These are phyloP conservation scores for Neurospora terricola DNA, from an alignment of 495 filamentous ascomycete species.

Conservation along the genomic window DNA sequence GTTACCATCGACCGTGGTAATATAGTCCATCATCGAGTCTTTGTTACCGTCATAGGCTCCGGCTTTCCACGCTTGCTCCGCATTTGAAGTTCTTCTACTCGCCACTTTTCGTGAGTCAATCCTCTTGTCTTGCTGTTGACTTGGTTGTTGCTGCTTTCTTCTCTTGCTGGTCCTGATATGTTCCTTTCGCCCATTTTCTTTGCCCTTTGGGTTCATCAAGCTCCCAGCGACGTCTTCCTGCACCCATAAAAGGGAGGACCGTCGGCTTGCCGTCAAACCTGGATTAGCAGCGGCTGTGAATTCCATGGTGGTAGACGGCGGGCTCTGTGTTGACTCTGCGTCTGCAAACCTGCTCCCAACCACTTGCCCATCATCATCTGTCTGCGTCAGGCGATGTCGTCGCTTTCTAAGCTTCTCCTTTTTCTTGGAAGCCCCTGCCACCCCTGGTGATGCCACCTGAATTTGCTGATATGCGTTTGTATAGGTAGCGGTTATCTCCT, in stretches of 20 bases:
- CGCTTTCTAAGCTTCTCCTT: neutral
- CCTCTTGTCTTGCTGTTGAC: neutral
- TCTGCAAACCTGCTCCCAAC: neutral
- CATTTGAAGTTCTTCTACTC: neutral
- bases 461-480: neutral
- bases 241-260: neutral
- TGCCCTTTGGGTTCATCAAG: neutral
- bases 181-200: neutral
- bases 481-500: neutral
- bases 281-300: neutral
- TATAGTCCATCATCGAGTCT: neutral
- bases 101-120: neutral
- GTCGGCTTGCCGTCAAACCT: neutral
- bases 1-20: neutral
- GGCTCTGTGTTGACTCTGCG: neutral
- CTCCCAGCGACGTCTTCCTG: neutral
- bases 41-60: neutral
- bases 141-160: neutral
- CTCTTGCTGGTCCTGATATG: neutral
- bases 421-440: neutral
- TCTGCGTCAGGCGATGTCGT: neutral
- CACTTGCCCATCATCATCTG: neutral
- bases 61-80: neutral
- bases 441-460: neutral
- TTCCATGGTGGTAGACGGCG: neutral